Evolutionary conservation across 768 basidiomycete genomes (phyloP).

Genomic region (Termitomyces sp.): DNA sequence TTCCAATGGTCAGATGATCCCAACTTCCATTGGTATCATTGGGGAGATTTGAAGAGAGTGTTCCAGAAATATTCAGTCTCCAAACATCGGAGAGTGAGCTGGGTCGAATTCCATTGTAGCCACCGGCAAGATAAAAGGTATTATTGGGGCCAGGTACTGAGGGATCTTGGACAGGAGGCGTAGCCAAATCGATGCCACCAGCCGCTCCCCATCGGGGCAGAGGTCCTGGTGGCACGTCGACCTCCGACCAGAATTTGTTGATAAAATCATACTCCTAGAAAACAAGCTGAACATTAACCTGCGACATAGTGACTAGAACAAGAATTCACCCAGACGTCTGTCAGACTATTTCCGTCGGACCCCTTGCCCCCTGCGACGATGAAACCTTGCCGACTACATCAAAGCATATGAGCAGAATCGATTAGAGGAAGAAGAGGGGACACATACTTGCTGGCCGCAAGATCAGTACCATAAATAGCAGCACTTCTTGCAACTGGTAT

Average conservation of each 20-base stretch:
- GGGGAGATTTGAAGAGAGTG: conserved; percentile 66
- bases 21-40: conserved; percentile 52
- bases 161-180: conserved; percentile 36
- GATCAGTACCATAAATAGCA: conserved; percentile 63
- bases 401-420: conserved; percentile 10
- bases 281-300: background rate
- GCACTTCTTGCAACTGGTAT: conserved; percentile 62
- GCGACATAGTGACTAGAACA: background rate
- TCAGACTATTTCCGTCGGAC: conserved; percentile 46
- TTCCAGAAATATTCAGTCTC: conserved; percentile 66
- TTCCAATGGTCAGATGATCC: conserved; percentile 43
- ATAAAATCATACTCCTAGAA: conserved; percentile 73
- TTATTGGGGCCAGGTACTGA: conserved; percentile 57
- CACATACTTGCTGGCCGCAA: conserved; percentile 80
- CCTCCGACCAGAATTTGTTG: conserved; percentile 73
- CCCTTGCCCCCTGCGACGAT: conserved; percentile 71
- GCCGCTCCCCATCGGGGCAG: conserved; percentile 66
- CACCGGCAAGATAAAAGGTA: conserved; percentile 74
- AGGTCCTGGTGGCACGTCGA: conserved; percentile 51
- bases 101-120: conserved; percentile 43
- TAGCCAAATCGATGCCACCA: conserved; percentile 70
- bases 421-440: background rate
- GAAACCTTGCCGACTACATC: conserved; percentile 64
- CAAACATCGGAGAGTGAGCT: conserved; percentile 65
- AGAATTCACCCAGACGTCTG: conserved; percentile 69